Base-by-base conservation (phyloP, 495 filamentous ascomycete genomes). In the Neurospora pannonica region DNA sequence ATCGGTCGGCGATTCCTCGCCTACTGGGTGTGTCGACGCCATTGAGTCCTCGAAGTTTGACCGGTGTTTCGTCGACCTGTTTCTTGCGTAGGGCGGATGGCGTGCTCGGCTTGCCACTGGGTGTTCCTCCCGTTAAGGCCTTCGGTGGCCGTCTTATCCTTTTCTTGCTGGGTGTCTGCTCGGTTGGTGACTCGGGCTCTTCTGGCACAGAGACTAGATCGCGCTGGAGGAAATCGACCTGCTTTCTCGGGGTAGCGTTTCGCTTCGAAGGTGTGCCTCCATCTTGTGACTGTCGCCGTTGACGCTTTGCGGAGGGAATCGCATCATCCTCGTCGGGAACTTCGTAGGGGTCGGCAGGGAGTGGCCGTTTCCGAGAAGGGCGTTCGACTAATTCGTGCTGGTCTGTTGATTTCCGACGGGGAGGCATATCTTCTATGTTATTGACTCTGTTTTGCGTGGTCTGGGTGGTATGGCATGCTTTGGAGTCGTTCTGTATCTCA, bases 1-100 rank as follows among this genome's bases (percentile, higher is more conserved):
- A 97, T 9, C 91, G 88, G 81, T 97, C 92, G 28, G 90, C 91
- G 77, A 91, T 93, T 71, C 87, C 88, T 62, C 86, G 84, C 77
- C 87, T 86, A 38, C 88, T 85, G 15, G 91, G 88, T 13, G 87
- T 91, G 60, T 79, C 75, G 6, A 82, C 77, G 34, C 81, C 83
- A 70, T 76, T 81, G 72, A 74, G 46, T 15, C 77, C 77, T 34
- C 77, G 77, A n/a, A 78, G 71, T 39, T 78, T 82, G 9, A 82
- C 74, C 0, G 85, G 85, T 13, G 85, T 86, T 38, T 74, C 80
- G n/a, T 73, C 69, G 5, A 78, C 70, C 34, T 79, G 71, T 73
- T 81, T 78, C 60, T 81, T 71, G 70, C 80, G 72, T 71, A 71
- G 31, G 48, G 76, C 71, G 0, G 80, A 78, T 3, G 83, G 85